Conservation (phyloP, 371 early-diverging fungal genomes). For the Entomophthora muscae region DNA sequence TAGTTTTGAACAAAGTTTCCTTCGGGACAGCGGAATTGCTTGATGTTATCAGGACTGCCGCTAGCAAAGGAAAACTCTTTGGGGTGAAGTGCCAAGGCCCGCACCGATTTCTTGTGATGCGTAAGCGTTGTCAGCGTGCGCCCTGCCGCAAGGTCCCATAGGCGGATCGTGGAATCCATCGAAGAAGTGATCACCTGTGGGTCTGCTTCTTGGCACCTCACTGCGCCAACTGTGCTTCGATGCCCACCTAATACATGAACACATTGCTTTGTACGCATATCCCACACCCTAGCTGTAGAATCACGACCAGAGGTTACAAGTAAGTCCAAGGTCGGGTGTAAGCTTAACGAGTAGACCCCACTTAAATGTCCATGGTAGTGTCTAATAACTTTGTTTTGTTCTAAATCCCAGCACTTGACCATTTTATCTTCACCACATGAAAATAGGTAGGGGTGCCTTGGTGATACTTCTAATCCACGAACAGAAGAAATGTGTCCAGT, state of each 20-base stretch:
- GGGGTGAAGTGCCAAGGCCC: conserved; percentile 79
- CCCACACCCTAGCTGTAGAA: conserved; percentile 90
- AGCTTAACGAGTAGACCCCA: conserved; percentile 73
- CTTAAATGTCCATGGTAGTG: conserved; percentile 95
- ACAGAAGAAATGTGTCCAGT: conserved; percentile 95
- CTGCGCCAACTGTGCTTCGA: conserved; percentile 59
- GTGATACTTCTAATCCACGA: conserved; percentile 80
- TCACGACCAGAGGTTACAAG: conserved; percentile 91
- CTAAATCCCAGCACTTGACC: conserved; percentile 97
- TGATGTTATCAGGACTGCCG: conserved; percentile 82
- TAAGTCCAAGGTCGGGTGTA: conserved; percentile 88
- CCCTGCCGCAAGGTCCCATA: conserved; percentile 95
- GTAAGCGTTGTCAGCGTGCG: conserved; percentile 86
- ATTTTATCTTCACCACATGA: conserved; percentile 93
- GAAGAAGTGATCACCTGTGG: conserved; percentile 90
- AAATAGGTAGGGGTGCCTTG: conserved; percentile 89
- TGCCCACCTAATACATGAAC: conserved; percentile 87
- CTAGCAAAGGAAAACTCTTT: conserved; percentile 86
- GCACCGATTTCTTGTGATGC: conserved; percentile 93
- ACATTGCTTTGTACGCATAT: conserved; percentile 88
- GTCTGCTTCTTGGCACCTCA: conserved; percentile 84
- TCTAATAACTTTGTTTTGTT: conserved; percentile 92
- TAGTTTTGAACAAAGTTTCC: conserved; percentile 89
- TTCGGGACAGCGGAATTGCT: conserved; percentile 89
- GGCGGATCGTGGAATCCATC: conserved; percentile 78